Evolutionary conservation across 305 asterid genomes (phyloP), one percentile per base, ranked within the genome.

Genomic region (Caryopteris hybrid): DNA sequence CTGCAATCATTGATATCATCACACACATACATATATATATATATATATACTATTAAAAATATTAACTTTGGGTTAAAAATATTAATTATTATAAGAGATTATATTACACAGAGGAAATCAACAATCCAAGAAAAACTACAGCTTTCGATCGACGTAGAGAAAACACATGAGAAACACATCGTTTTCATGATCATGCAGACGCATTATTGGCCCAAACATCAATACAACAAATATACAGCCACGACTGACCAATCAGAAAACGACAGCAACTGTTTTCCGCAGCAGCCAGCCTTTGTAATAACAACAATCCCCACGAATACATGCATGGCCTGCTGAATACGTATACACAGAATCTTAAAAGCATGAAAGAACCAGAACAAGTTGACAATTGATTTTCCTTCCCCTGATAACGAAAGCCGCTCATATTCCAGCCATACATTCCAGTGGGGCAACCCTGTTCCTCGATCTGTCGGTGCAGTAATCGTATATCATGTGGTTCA

Each of bases 401-500:
- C 20, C 14, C 5, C 23, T 11, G 16, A 61, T 12, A 51, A 9
- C 5, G 14, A 46, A 17, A 1, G 3, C 1, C 13, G 1, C 23
- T 20, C 73, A 89, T 3, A 86, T 80, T 53, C 96, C 95, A 7
- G 83, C 83, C 72, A 22, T 3, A 52, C 96, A 89, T 63, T 89
- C 96, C 1, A 84, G 83, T 65, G 96, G 92, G 60, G 81, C 2
- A 22, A 76, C 65, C 2, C 86, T 80, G 48, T 20, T 73, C 13
- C 95, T 76, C 0, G 89, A 68, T 54, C 33, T 84, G 79, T 89
- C 95, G 56, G 86, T 82, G 83, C 96, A 89, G 66, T 89, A 89
- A 50, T 89, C 92, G 59, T 89, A 87, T 20, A 83, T 80, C 89
- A 85, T 73, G 52, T 85, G 95, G 61, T 80, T 80, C 47, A 63